Evolutionary conservation across 371 early-diverging fungal genomes (phyloP).

Genomic region (Mortierella sp.): DNA sequence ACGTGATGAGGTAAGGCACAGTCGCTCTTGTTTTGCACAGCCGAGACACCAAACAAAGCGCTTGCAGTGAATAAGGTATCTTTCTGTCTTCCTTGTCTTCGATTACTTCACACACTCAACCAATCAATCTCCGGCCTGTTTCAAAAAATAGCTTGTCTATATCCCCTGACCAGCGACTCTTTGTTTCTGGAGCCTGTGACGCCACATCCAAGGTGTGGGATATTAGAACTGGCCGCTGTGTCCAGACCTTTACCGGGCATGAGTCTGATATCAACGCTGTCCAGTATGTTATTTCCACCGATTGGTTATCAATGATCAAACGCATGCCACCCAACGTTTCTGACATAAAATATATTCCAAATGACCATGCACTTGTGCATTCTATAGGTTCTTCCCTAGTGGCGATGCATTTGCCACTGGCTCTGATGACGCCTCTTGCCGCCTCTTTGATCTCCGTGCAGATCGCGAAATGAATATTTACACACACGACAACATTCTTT

Average conservation of each 20-base stretch:
- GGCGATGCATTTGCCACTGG: constrained; percentile 97
- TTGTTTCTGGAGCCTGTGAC: constrained; percentile 98
- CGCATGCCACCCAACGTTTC: background rate
- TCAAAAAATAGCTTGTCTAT: constrained; percentile 68
- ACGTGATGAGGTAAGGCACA: constrained; percentile 91
- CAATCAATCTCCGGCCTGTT: background rate
- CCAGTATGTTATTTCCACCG: constrained; percentile 77
- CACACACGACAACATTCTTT: constrained; percentile 93
- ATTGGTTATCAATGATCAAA: background rate
- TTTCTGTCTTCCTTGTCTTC: no score
- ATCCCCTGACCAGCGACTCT: constrained; percentile 91
- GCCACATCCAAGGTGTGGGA: constrained; percentile 99
- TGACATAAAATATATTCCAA: no score
- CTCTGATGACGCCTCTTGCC: constrained; percentile 97
- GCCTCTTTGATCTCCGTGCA: constrained; percentile 96
- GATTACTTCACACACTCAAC: background rate
- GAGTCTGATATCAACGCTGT: constrained; percentile 98
- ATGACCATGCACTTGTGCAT: background rate
- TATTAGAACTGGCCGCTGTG: constrained; percentile 92
- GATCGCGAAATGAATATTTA: constrained; percentile 96
- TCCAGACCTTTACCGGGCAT: constrained; percentile 97
- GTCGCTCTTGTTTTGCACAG: background rate
- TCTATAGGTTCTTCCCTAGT: constrained; percentile 92
- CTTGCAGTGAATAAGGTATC: no score
- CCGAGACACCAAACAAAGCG: no score